These are phyloP conservation scores for Acanthochlamys bracteata DNA, from an alignment of 106 monocot species.

Conservation along the genomic window DNA sequence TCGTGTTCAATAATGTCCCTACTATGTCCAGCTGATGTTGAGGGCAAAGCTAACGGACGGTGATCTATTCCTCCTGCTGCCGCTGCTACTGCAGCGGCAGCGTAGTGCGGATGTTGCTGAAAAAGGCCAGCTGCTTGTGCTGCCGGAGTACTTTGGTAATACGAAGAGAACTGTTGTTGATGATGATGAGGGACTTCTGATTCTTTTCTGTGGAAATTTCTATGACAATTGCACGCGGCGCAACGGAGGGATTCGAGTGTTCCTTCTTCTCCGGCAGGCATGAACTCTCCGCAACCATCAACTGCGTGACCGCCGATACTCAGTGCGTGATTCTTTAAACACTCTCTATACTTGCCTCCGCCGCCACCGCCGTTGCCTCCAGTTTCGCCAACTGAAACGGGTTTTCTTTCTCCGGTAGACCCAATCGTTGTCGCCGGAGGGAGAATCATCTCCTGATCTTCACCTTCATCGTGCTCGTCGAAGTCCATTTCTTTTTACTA, in stretches of 20 bases:
- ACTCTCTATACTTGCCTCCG: conserved; percentile 75
- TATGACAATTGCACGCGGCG: conserved; percentile 80
- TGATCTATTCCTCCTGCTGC: conserved; percentile 18
- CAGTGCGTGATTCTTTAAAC: conserved; percentile 89
- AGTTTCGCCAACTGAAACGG: too few relatives aligned
- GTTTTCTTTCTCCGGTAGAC: too few relatives aligned
- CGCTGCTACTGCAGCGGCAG: conserved; percentile 3
- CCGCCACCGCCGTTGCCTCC: too few relatives aligned
- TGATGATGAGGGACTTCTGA: too few relatives aligned
- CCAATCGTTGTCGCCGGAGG: too few relatives aligned
- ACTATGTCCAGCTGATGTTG: conserved; percentile 66
- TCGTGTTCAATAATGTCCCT: conserved; percentile 57
- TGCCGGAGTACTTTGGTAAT: too few relatives aligned
- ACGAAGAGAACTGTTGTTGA: too few relatives aligned
- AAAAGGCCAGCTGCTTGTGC: too few relatives aligned
- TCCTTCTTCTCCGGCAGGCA: conserved; percentile 82
- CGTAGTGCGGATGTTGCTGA: conserved; percentile 5
- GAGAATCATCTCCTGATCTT: too few relatives aligned
- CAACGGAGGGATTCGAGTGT: conserved; percentile 70
- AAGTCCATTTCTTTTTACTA: too few relatives aligned
- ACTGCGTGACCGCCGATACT: conserved; percentile 75
- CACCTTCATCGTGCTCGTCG: too few relatives aligned
- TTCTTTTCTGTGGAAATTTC: conserved; percentile 88
- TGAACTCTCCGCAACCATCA: conserved; percentile 94
- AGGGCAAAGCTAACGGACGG: conserved; percentile 19